Evolutionary conservation across 179 eudicot genomes (phyloP), one percentile per base, ranked within the genome.

Genomic region (Heliamphora ciliata): DNA sequence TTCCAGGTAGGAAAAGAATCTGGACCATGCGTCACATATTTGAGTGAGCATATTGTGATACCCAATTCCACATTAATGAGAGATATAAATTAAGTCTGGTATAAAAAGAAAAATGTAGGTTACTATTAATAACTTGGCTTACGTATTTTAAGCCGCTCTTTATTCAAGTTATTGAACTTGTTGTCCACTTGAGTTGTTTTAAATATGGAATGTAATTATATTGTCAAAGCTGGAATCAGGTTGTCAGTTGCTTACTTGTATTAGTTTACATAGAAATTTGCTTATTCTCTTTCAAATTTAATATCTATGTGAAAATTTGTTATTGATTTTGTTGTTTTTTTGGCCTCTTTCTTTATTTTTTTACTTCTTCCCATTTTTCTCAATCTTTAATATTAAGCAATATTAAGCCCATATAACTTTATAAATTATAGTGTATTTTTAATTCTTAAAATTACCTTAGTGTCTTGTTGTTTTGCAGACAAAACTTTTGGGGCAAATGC

Each of bases 401-500:
- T 65, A 51, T n/a, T 14, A 61, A 63, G 46, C 71, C 31, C 72
- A n/a, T 79, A 10, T 40, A 2, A 9, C 17, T 1, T 13, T 8
- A 44, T 56, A 63, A 76, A 78, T 61, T 54, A 2, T 52, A 18
- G n/a, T 21, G 78, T 48, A 14, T 46, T 8, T 21, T 4, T 21
- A 40, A 71, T 52, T 73, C 51, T 17, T 59, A 47, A 69, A 4
- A 1, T 46, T 76, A 6, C 10, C 58, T 44, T n/a, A 73, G 61
- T 46, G 18, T 58, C 70, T 84, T 70, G 18, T 79, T 66, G 46
- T 77, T 74, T 48, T 83, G 84, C 93, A 97, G 99, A 88, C 93
- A 63, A 97, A 97, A 78, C 97, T 97, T 82, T 86, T 97, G 88
- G 99, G 99, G 7, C 99, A 97, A 88, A 92, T 97, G 92, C 92